Conservation (phyloP, 1,284 basidiomycete species). For the Ustilago esculenta region DNA sequence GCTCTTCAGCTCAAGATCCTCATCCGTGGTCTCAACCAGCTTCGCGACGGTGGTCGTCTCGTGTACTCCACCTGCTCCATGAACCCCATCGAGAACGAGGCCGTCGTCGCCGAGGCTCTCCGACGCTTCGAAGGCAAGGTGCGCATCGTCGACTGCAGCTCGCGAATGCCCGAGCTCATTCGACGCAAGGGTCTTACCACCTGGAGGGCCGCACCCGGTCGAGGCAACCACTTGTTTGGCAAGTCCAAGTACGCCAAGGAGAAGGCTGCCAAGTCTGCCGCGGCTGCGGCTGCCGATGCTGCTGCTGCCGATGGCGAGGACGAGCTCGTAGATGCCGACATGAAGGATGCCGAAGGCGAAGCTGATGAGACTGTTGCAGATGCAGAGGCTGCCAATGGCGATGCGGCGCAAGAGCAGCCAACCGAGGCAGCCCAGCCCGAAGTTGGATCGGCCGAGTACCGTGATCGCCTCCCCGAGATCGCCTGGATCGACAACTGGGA, state of each 20-base stretch:
- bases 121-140: conserved; percentile 72
- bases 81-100: conserved; percentile 97
- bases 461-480: conserved; percentile 51
- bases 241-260: conserved; percentile 42
- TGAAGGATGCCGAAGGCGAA: conserved; percentile 44
- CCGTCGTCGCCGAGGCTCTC: conserved; percentile 82
- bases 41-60: conserved; percentile 85
- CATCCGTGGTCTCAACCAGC: conserved; percentile 87
- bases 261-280: conserved; percentile 30
- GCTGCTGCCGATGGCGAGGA: conserved; percentile 25
- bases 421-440: conserved; percentile 24
- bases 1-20: conserved; percentile 92
- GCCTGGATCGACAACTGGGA: conserved; percentile 62
- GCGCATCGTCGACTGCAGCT: conserved; percentile 81
- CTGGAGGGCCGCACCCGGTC: conserved; percentile 63
- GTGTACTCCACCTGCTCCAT: conserved; percentile 98
- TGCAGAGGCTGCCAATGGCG: neutral
- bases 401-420: conserved; percentile 3
- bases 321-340: conserved; percentile 29
- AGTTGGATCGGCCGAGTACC: conserved; percentile 46
- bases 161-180: conserved; percentile 76
- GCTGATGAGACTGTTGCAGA: conserved; percentile 20
- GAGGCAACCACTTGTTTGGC: conserved; percentile 54
- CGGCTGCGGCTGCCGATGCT: conserved; percentile 13
- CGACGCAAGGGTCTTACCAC: conserved; percentile 70